Base-by-base conservation (phyloP, 495 filamentous ascomycete genomes). In the Neurospora sp. region DNA sequence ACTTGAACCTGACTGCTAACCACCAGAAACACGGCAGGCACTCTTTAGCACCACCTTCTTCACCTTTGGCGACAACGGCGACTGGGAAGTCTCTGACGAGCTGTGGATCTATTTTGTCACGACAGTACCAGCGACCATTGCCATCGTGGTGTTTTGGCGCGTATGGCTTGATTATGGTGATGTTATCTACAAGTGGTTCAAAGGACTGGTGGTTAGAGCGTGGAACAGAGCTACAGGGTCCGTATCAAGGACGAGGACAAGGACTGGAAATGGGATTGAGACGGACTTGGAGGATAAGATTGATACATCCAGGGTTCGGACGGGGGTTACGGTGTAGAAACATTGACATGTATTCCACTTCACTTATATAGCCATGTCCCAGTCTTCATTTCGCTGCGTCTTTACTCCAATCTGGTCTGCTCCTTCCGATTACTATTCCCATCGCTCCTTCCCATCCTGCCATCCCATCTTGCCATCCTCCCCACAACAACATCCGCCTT, bases 21-120 rank as follows among this genome's bases (percentile, higher is more conserved):
- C 53, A 61, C 12, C 12, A 16, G 22, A 16, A 0, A 6, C 27
- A 22, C n/a, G 0, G 1, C 35, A 78, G 76, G 70, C 77, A 12
- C 37, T 78, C 40, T 78, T 78, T 69, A 77, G 77, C 71, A 78
- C 77, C 7, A 78, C 75, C 0, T 78, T 78, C 69, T 78, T 78
- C 69, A 72, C 37, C n/a, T 74, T 37, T 18, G 75, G 70, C 42
- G 70, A 78, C 3, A 69, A 72, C 12, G 71, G 72, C 12, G 42
- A 31, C 1, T 78, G 77, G 77, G 22, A 70, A 31, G 72, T 77
- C 0, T 75, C 73, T 1, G 65, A 37, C 61, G 73, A 75, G 44
- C 31, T 74, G 44, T 78, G 77, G 75, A 71, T 77, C 5, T 77
- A 77, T 38, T 78, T 72, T 44, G 74, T 48, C 14, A 75, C 72